Base-by-base conservation (phyloP, 2,329 filamentous ascomycete species). In the Ophiocordyceps robertsii region DNA sequence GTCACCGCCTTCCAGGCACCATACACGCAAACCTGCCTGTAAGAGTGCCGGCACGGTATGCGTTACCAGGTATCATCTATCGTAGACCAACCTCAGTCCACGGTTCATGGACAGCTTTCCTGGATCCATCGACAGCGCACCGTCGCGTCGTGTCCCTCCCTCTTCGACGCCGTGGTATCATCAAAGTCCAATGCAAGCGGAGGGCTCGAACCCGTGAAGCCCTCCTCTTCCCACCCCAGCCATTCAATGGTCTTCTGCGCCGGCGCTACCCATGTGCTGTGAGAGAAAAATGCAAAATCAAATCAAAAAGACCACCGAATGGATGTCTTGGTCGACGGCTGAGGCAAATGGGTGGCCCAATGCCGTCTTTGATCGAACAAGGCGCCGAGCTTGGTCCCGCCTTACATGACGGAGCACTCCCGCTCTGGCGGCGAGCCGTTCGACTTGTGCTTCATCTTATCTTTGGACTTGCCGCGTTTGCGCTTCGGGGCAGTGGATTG, bases 331-430 rank as follows among this genome's bases (percentile, higher is more conserved):
- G 11, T 6, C 31, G 9, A 27, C 6, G 11, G 31, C 31, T 33
- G 13, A 33, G 31, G 4, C 31, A 16, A 16, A 33, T 12, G 11
- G 4, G 7, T 12, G 31, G 11, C 13, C 31, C n/a, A 16, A 33
- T 14, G 31, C 31, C 11, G 12, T 6, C 12, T 13, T 14, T 6
- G 8, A 13, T 16, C 11, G 6, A 16, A 14, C 4, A 11, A 33
- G 12, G n/a, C 12, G n/a, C 31, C 6, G 24, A 12, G 7, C 29
- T 32, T 19, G 21, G 19, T 29, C 29, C 29, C 27, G 21, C 27
- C 17, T 47, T 53, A 72, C 69, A 72, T 72, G 41, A 72, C 56
- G 10, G 50, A 54, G 51, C 69, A 72, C 51, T 72, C 68, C 47
- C 69, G 60, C 44, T 72, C 69, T 2, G 64, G 61, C 32, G 65